Evolutionary conservation across 306 rosid species (phyloP), one percentile per base, ranked within the genome.

Genomic region (Trifolium fragiferum): DNA sequence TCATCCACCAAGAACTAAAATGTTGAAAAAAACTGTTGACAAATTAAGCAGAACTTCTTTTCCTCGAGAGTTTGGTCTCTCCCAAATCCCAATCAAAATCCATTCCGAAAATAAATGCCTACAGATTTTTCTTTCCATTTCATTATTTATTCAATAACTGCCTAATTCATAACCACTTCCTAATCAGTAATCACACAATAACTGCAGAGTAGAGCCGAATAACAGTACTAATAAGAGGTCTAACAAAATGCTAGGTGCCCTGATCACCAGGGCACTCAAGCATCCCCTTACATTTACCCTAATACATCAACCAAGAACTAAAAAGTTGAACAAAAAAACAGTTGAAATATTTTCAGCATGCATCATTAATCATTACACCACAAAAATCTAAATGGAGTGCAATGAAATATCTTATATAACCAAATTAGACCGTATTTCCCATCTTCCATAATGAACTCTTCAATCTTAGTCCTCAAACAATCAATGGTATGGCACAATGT

Each of bases 391-490:
- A 16, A 32, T 40, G 37, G 49, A 15, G 20, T 70, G 59, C 59
- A 44, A 7, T 7, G 30, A 35, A 76, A 65, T 35, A 18, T 51
- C 63, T 27, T 9, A 18, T 44, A 75, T 46, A 75, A 38, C 71
- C 59, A 76, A 27, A 14, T 60, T 18, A 58, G 16, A 76, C 33
- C 19, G 11, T 43, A 37, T 20, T 53, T 35, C 40, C 46, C 40
- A 76, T 35, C 70, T 18, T 35, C 49, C 12, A 64, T 54, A 37
- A 7, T 8, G 10, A 37, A 7, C 40, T 37, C 40, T 37, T 37
- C 40, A 37, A 37, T 37, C 40, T 37, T 37, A 37, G 55, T 49
- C 55, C 55, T 30, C 33, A 30, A 30, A 49, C 10, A 49, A 49
- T n/a, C 4, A 51, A 37, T 60, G 15, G 35, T n/a, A 74, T 16